Evolutionary conservation across 495 filamentous ascomycete species (phyloP).

Genomic region (Immersiella caudata): DNA sequence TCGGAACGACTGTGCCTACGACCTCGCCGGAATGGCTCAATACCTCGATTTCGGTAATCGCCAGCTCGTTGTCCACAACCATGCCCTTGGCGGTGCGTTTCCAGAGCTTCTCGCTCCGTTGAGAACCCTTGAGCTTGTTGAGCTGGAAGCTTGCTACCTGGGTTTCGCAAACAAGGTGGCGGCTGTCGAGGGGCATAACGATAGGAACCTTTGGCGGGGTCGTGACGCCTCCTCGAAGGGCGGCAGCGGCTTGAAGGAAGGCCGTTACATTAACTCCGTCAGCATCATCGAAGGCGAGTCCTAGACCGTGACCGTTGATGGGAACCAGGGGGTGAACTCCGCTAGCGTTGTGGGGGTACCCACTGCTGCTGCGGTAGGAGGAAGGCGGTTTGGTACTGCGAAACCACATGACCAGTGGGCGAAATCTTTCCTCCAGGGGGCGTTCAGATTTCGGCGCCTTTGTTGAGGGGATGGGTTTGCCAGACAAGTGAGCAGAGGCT

Average conservation of each 20-base stretch:
- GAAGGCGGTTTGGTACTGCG: background rate
- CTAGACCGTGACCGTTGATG: conserved; percentile 3
- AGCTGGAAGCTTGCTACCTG: background rate
- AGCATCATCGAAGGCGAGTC: background rate
- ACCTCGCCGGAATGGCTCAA: background rate
- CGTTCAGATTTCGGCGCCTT: background rate
- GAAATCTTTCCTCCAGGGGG: background rate
- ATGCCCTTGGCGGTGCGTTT: background rate
- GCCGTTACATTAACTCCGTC: background rate
- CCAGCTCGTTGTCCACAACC: conserved; percentile 6
- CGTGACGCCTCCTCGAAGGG: background rate
- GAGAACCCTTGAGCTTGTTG: background rate
- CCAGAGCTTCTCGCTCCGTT: background rate
- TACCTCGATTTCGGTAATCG: background rate
- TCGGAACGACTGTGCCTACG: background rate
- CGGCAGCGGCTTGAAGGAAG: background rate
- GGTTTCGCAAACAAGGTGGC: conserved; percentile 7
- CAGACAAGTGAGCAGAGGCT: background rate
- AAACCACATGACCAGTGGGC: conserved; percentile 4
- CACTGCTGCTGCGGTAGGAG: background rate
- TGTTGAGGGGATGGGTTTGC: background rate
- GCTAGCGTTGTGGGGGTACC: background rate
- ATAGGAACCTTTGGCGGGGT: background rate
- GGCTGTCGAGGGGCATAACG: conserved; percentile 4
- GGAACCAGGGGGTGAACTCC: background rate